Percentiles rank a stretch among this genome's conserved stretches.
Evolutionary conservation across 2,329 filamentous ascomycete species (phyloP).

Genomic region (Albifimbria verrucaria): DNA sequence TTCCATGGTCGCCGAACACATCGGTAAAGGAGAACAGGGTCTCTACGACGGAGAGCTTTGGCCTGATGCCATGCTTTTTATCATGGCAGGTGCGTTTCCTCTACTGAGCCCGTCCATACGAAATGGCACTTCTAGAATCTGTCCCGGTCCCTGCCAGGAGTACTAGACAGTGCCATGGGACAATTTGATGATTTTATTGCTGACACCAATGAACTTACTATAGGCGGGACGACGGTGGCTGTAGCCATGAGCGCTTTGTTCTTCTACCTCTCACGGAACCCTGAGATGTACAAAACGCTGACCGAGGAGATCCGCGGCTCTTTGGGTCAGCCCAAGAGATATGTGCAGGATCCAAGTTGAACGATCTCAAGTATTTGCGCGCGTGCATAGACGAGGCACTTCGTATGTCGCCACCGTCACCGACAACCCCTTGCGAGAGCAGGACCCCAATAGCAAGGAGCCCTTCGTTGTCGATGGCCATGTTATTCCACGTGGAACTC

Average conservation of each 20-base stretch:
- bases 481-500: background rate
- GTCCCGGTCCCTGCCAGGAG: too few relatives aligned
- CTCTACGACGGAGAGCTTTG: slow-evolving; percentile 1
- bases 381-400: slow-evolving; percentile 3
- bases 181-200: too few relatives aligned
- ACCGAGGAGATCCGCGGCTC: slow-evolving; percentile 1
- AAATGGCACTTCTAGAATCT: too few relatives aligned
- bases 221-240: background rate
- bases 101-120: too few relatives aligned
- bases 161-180: too few relatives aligned
- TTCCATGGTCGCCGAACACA: background rate
- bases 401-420: background rate
- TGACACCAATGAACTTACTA: background rate
- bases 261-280: slow-evolving; percentile 5
- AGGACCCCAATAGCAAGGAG: background rate
- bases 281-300: background rate
- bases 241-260: background rate
- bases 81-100: slow-evolving; percentile 1
- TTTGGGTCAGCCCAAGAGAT: slow-evolving; percentile 7
- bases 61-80: slow-evolving; percentile 3
- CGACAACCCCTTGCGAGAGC: background rate
- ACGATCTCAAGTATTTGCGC: background rate
- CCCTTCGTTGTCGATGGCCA: background rate
- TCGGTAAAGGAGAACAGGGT: background rate
- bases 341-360: background rate